A percentile compares a stretch with the other conserved stretches of the same genome.
phyloP scores from a whole-genome alignment of 306 rosid genomes.

The Malus domestica region DNA sequence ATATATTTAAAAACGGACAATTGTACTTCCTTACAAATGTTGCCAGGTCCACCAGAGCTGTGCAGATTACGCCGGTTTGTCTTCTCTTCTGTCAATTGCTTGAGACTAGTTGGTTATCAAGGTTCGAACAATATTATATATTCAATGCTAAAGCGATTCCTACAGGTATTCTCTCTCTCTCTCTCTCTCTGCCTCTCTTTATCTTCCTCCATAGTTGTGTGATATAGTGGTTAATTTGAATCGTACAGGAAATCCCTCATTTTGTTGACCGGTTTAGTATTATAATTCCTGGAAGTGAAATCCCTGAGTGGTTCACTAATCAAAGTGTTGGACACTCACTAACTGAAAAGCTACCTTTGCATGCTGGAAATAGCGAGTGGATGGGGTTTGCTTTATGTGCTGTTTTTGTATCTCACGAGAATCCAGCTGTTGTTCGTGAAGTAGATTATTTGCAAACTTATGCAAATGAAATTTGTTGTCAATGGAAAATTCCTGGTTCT shows the following conservation, averaged over 20 bases:
- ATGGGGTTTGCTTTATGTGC: not conserved
- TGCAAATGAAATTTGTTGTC: not conserved
- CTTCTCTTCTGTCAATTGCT: not conserved
- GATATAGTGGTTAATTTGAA: not conserved
- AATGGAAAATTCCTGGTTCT: not conserved
- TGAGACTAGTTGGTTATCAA: not conserved
- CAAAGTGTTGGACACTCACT: not conserved
- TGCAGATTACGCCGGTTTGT: not conserved
- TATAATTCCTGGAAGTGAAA: slow-evolving; percentile 6
- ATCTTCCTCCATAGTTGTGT: not conserved
- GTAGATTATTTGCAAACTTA: not conserved
- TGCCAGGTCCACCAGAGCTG: not conserved
- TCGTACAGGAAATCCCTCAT: not conserved
- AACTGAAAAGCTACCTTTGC: not conserved
- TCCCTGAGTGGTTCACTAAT: slow-evolving; percentile 5
- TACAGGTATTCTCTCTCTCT: not conserved
- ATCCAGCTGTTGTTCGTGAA: not conserved
- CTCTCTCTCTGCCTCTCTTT: no score
- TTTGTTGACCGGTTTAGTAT: not conserved
- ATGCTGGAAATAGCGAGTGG: not conserved
- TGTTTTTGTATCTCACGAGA: not conserved
- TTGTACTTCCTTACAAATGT: not conserved
- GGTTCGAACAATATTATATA: not conserved
- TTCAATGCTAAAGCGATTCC: not conserved
- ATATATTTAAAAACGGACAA: not conserved